Base-by-base conservation (phyloP, 1,139 yeast species). In the Suhomyces coccinellae region DNA sequence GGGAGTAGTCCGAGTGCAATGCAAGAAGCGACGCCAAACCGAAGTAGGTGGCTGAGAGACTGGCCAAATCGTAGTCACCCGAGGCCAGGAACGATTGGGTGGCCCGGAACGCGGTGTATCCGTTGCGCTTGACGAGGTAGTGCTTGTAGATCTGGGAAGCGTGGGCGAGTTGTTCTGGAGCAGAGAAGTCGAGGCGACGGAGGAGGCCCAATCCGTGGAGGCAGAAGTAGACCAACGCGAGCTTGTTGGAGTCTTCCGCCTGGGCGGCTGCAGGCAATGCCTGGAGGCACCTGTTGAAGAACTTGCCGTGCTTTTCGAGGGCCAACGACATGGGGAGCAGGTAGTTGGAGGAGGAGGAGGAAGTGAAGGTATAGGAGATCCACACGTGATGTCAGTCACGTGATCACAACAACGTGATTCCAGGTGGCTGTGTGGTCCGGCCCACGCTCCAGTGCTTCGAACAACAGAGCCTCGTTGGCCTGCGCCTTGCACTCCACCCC, bases 21-120 rank as follows among this genome's bases (percentile, higher is more conserved):
- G 75, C 70, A 1, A 79, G 58, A 36, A 86, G 66, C 16, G 72
- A 68, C 41, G 76, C 71, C 36, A 85, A 61, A 1, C 83, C 87
- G 61, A 85, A 82, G 55, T 80, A 84, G 0, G 95, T 87, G 2
- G 89, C 77, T 1, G 90, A 77, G 11, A 87, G 60, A 49, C 79
- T 82, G 2, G 90, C 81, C 1, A 80, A 71, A 54, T 84, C 91
- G 50, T 79, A 80, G 6, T 36, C 85, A 79, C 46, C 88, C 60
- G 59, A 84, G 83, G 6, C 67, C 63, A 43, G 58, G 58, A 43
- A 66, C 50, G 15, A 44, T 34, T 42, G 34, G 6, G 58, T 55
- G n/a, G 58, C 49, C 16, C 58, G 33, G 48, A 55, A 55, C 8
- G 52, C 56, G 6, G 48, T 42, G 38, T 38, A 50, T 13, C 85